Conservation (phyloP, 257 asterid species). For the Forsythia suspensa region DNA sequence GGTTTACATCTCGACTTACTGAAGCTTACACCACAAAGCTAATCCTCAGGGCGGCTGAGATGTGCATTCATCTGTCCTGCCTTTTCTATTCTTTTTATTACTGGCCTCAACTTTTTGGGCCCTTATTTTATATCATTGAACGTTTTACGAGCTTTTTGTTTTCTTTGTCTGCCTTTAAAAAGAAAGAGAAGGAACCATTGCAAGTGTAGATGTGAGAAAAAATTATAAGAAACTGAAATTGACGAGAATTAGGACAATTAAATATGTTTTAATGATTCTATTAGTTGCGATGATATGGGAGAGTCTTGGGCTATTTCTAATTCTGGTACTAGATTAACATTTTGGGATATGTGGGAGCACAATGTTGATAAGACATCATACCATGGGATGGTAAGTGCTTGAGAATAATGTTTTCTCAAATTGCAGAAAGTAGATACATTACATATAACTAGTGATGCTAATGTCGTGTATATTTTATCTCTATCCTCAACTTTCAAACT, state of each 20-base stretch:
- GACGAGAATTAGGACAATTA: background rate
- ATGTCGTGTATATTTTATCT: background rate
- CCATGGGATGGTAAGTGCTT: background rate
- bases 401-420: background rate
- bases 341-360: background rate
- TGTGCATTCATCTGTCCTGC: background rate
- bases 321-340: background rate
- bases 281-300: background rate
- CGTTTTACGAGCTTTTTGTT: too few relatives aligned
- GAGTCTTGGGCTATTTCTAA: background rate
- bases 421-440: background rate
- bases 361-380: background rate
- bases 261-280: background rate
- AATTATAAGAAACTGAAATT: background rate
- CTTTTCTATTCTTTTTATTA: background rate
- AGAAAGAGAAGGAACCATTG: background rate
- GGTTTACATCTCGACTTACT: background rate
- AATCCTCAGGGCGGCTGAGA: background rate
- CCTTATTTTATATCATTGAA: background rate
- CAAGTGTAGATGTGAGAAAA: background rate
- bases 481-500: background rate
- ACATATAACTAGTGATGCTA: background rate
- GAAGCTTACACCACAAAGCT: background rate
- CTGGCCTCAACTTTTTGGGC: background rate
- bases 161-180: background rate